Conservation (phyloP, 805 yeast genomes). For the Kockiozyma suomiensis region DNA sequence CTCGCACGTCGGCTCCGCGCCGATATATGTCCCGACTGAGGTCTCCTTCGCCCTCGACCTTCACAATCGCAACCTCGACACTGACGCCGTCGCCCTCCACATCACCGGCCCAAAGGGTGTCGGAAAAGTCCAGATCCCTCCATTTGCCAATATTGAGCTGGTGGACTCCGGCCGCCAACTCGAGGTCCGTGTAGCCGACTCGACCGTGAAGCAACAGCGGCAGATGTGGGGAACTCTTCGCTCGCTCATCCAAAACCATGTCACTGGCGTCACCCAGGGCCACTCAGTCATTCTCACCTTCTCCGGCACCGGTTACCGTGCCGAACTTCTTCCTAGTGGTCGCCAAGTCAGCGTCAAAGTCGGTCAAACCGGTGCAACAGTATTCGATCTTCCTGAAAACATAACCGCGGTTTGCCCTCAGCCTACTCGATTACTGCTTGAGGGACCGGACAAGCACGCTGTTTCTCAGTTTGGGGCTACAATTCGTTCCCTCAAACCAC, state of each 20-base stretch:
- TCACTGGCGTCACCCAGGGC: constrained; percentile 90
- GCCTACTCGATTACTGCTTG: constrained; percentile 82
- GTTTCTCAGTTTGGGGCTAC: constrained; percentile 87
- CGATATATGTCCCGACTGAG: constrained; percentile 67
- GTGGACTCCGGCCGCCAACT: constrained; percentile 50
- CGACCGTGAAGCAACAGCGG: constrained; percentile 65
- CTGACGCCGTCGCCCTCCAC: constrained; percentile 50
- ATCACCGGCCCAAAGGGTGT: constrained; percentile 83
- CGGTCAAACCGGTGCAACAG: constrained; percentile 83
- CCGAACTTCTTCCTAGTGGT: constrained; percentile 55
- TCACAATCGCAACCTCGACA: constrained; percentile 39
- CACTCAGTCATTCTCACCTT: constrained; percentile 83
- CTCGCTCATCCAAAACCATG: constrained; percentile 71
- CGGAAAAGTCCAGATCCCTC: constrained; percentile 64
- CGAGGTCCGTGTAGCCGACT: constrained; percentile 59
- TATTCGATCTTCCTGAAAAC: constrained; percentile 74
- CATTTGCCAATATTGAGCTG: constrained; percentile 50
- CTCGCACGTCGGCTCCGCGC: constrained; percentile 81
- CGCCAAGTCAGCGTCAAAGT: constrained; percentile 74
- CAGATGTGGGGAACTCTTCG: constrained; percentile 96
- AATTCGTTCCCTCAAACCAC: constrained; percentile 84
- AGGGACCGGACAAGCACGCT: constrained; percentile 86
- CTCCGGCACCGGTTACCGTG: constrained; percentile 97
- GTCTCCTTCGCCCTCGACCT: constrained; percentile 50
- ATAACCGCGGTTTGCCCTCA: constrained; percentile 74